Percentiles rank a stretch among this genome's conserved stretches.
phyloP scores from a whole-genome alignment of 495 filamentous ascomycete genomes.

The Cairneyella variabilis region DNA sequence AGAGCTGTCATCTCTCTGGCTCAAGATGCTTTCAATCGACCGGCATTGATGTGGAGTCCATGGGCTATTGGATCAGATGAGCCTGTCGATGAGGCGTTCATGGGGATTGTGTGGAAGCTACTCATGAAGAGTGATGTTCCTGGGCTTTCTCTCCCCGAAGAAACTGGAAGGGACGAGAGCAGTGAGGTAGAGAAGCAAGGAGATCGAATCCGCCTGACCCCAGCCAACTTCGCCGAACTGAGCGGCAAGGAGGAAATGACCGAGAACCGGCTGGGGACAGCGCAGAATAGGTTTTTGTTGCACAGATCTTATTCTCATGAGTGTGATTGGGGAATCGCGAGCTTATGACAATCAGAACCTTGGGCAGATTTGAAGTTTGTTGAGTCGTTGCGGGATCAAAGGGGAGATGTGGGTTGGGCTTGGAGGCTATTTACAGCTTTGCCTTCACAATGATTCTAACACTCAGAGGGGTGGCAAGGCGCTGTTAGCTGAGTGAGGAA shows the following conservation, averaged over 20 bases:
- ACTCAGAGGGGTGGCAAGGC: too few relatives aligned
- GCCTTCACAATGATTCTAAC: too few relatives aligned
- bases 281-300: conserved; percentile 20
- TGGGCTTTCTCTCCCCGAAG: background rate
- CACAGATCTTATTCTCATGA: conserved; percentile 11
- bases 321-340: background rate
- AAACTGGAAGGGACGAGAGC: background rate
- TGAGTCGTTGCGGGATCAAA: too few relatives aligned
- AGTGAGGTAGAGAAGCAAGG: background rate
- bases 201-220: background rate
- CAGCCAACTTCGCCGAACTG: conserved; percentile 10
- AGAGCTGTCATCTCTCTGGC: conserved; percentile 8
- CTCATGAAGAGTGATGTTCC: conserved; percentile 9
- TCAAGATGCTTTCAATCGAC: conserved; percentile 4
- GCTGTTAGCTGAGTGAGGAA: too few relatives aligned
- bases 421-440: too few relatives aligned
- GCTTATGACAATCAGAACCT: background rate
- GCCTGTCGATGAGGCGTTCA: background rate
- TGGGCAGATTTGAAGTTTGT: too few relatives aligned
- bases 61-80: conserved; percentile 8
- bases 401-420: too few relatives aligned
- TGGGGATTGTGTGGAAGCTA: conserved; percentile 15
- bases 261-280: conserved; percentile 17
- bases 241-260: conserved; percentile 23
- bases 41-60: conserved; percentile 21